Conservation (phyloP, 2,329 filamentous ascomycete species). For the Colletotrichum sp. region DNA sequence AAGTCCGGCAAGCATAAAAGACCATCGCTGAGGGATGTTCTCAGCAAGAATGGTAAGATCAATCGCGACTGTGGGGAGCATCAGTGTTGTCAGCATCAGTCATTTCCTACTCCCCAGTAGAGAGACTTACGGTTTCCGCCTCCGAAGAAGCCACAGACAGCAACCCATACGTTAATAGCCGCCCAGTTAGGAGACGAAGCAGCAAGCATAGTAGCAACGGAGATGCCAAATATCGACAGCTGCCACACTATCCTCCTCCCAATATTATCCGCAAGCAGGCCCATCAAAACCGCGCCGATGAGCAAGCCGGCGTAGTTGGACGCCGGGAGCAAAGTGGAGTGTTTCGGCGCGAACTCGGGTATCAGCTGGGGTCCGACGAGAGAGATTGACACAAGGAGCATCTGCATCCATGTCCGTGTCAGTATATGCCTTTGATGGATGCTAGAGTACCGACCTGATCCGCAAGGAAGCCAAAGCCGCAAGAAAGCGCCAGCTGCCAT, state of each 20-base stretch:
- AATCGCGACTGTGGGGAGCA: neutral
- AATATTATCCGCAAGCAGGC: neutral
- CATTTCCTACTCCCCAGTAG: accelerated
- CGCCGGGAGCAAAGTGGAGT: neutral
- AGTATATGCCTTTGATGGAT: neutral
- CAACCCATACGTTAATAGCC: neutral
- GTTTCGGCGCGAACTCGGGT: neutral
- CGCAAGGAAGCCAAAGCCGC: neutral
- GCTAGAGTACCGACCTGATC: neutral
- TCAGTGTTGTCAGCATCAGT: neutral
- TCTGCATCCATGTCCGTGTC: neutral
- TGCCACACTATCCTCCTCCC: neutral
- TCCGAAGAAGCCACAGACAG: neutral
- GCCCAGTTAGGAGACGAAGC: neutral
- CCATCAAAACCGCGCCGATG: neutral
- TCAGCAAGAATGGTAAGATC: neutral
- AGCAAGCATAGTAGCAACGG: neutral
- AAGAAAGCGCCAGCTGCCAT: neutral
- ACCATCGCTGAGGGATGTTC: neutral
- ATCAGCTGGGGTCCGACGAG: neutral
- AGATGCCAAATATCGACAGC: neutral
- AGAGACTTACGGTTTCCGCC: neutral
- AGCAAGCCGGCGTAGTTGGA: neutral
- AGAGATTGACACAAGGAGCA: neutral
- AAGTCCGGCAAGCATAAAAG: neutral